phyloP scores from a whole-genome alignment of 2,329 filamentous ascomycete genomes.

The Elsinoe fawcettii region DNA sequence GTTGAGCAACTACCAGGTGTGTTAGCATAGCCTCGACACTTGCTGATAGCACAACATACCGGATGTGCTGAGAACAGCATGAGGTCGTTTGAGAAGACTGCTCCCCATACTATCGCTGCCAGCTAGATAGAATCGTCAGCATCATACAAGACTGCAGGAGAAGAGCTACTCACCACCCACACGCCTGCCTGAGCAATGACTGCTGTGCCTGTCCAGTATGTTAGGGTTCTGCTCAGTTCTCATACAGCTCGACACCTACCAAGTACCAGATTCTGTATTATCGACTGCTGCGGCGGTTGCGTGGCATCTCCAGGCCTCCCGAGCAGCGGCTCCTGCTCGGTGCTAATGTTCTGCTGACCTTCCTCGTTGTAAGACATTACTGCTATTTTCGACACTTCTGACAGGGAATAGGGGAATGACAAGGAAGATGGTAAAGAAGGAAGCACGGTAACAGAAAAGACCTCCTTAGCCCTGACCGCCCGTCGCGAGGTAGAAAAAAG shows the following conservation, averaged over 20 bases:
- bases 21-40: not conserved
- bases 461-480: not conserved
- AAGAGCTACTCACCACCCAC: constrained; percentile 49
- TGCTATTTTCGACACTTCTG: constrained; percentile 31
- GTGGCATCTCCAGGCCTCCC: constrained; percentile 64
- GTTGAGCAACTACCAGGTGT: constrained; percentile 42
- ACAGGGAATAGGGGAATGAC: not conserved
- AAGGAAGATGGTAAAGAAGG: not conserved
- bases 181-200: constrained; percentile 71
- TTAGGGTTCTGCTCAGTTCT: constrained; percentile 14
- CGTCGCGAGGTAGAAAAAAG: not conserved
- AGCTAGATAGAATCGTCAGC: constrained; percentile 41
- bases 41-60: constrained; percentile 43
- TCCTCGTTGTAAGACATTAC: constrained; percentile 51
- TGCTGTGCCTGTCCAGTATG: constrained; percentile 58
- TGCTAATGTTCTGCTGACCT: constrained; percentile 32
- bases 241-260: constrained; percentile 43
- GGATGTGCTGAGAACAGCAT: constrained; percentile 87
- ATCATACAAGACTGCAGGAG: not conserved
- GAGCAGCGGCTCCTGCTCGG: constrained; percentile 63
- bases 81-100: constrained; percentile 60
- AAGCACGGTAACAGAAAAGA: not conserved
- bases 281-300: constrained; percentile 56
- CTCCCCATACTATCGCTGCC: constrained; percentile 66
- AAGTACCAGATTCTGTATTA: constrained; percentile 64